Conservation (phyloP, 345 rosid genomes). For the Angophora floribunda region DNA sequence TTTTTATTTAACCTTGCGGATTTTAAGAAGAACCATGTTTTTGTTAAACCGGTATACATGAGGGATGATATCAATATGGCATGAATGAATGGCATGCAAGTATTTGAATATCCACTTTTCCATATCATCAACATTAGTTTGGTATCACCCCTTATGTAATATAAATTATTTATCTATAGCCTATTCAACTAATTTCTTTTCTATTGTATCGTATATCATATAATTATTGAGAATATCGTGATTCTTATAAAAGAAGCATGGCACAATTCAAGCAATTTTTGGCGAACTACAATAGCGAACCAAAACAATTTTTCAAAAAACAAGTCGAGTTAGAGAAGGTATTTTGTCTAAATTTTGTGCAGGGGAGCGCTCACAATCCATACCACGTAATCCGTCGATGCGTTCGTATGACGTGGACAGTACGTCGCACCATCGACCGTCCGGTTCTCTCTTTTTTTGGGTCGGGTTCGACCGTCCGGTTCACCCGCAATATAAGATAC, state of each 20-base stretch:
- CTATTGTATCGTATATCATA: too few relatives aligned
- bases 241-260: neutral
- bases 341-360: neutral
- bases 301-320: neutral
- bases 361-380: neutral
- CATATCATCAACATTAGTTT: neutral
- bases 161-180: accelerated
- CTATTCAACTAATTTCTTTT: neutral
- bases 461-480: neutral
- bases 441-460: neutral
- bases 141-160: accelerated
- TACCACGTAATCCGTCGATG: neutral
- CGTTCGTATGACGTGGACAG: neutral
- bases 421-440: neutral
- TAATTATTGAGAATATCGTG: accelerated
- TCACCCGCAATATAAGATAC: neutral
- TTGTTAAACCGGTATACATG: too few relatives aligned
- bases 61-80: neutral
- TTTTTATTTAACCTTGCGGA: neutral
- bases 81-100: neutral
- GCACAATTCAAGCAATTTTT: too few relatives aligned
- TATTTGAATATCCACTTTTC: neutral
- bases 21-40: neutral
- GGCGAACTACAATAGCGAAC: neutral
- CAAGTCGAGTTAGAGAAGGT: neutral